Evolutionary conservation across 208 protist species (phyloP).

Genomic region (Leishmania mexicana): DNA sequence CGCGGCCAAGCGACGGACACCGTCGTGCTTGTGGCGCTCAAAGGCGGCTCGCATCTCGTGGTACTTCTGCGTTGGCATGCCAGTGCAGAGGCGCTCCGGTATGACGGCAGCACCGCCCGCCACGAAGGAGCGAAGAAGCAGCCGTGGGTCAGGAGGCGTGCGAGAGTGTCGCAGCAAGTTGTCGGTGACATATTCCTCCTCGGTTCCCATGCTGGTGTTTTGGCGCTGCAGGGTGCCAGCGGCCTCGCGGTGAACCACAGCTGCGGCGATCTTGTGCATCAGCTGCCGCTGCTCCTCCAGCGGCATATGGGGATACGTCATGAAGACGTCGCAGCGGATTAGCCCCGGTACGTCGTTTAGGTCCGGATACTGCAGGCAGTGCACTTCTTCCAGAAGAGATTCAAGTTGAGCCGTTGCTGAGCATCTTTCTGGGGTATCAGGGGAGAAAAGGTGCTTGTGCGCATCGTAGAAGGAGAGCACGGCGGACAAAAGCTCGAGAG

Average conservation of each 20-base stretch:
- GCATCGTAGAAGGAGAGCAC: slow-evolving; percentile 43
- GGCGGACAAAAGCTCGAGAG: slow-evolving; percentile 44
- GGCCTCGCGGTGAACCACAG: slow-evolving; percentile 7
- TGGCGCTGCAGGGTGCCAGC: neutral
- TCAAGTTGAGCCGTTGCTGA: slow-evolving; percentile 31
- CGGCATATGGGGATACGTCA: slow-evolving; percentile 52
- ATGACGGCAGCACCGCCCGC: neutral
- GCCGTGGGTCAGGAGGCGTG: slow-evolving; percentile 14
- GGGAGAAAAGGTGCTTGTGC: slow-evolving; percentile 17
- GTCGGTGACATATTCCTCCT: slow-evolving; percentile 1
- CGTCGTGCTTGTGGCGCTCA: slow-evolving; percentile 68
- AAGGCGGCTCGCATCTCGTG: slow-evolving; percentile 54
- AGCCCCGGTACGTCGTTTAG: slow-evolving; percentile 42
- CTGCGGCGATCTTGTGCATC: slow-evolving; percentile 37
- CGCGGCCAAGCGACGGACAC: slow-evolving; percentile 40
- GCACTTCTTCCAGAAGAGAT: slow-evolving; percentile 53
- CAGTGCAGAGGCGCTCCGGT: slow-evolving; percentile 15
- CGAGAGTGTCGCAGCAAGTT: slow-evolving; percentile 12
- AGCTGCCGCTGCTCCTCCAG: slow-evolving; percentile 42
- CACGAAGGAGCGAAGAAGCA: slow-evolving; percentile 30
- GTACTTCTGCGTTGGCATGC: slow-evolving; percentile 33
- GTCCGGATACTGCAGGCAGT: slow-evolving; percentile 22
- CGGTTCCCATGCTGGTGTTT: neutral
- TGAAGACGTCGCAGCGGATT: slow-evolving; percentile 77
- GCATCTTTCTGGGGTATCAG: neutral